phyloP scores from a whole-genome alignment of 2,329 filamentous ascomycete genomes.

The Nemania abortiva region DNA sequence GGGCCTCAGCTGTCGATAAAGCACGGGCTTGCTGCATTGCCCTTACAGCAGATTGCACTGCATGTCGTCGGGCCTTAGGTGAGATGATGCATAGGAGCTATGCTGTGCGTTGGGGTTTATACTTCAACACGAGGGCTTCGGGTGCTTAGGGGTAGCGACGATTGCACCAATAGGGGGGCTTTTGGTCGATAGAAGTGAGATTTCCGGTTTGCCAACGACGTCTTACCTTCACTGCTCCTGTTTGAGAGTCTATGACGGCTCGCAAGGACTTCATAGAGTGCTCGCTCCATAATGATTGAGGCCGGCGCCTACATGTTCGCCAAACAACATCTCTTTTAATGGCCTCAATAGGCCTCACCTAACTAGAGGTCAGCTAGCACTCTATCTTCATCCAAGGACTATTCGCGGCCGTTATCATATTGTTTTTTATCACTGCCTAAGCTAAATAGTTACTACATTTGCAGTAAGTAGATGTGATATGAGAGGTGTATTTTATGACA shows the following conservation, averaged over 20 bases:
- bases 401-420: too few species aligned
- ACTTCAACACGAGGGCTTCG: slow-evolving; percentile 21
- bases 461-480: neutral
- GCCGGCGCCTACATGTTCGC: neutral
- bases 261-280: slow-evolving; percentile 14
- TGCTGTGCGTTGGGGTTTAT: slow-evolving; percentile 10
- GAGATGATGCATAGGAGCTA: slow-evolving; percentile 23
- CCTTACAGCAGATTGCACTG: slow-evolving; percentile 30
- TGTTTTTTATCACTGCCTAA: neutral
- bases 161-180: slow-evolving; percentile 21
- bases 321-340: neutral
- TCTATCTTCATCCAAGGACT: neutral
- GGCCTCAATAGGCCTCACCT: neutral
- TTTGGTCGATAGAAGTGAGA: neutral
- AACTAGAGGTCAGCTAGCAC: neutral
- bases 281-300: neutral
- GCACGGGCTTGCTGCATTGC: slow-evolving; percentile 22
- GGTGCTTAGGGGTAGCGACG: slow-evolving; percentile 7
- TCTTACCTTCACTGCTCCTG: slow-evolving; percentile 2
- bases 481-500: neutral
- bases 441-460: neutral
- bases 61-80: slow-evolving; percentile 23
- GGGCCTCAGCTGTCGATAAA: slow-evolving; percentile 5
- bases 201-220: neutral
- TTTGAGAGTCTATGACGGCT: slow-evolving; percentile 5